These are phyloP conservation scores for Nothophaeocryptopus gaeumannii DNA, from an alignment of 2,329 filamentous ascomycete genomes.

Conservation along the genomic window DNA sequence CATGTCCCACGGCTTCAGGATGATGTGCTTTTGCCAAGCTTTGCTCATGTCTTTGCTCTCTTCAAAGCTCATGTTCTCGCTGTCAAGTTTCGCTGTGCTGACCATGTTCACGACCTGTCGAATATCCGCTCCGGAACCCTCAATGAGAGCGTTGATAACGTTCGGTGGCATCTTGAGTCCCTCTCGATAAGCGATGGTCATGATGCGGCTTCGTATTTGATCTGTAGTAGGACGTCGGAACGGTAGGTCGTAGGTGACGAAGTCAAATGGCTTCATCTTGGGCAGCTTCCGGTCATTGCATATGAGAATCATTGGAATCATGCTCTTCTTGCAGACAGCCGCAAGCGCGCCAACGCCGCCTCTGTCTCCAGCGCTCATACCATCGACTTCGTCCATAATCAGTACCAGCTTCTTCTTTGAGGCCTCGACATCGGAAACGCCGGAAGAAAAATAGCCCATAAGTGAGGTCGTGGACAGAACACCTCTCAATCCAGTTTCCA, in stretches of 20 bases:
- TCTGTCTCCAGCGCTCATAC: slow-evolving; percentile 95
- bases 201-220: slow-evolving; percentile 85
- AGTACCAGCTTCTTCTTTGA: slow-evolving; percentile 90
- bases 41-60: slow-evolving; percentile 92
- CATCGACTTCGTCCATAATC: slow-evolving; percentile 98
- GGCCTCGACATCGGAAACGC: slow-evolving; percentile 74
- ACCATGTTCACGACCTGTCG: slow-evolving; percentile 99
- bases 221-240: slow-evolving; percentile 89
- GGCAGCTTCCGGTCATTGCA: slow-evolving; percentile 91
- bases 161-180: slow-evolving; percentile 77
- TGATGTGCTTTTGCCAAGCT: slow-evolving; percentile 95
- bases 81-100: slow-evolving; percentile 86
- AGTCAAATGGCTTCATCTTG: slow-evolving; percentile 98
- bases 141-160: slow-evolving; percentile 89
- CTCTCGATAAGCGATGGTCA: slow-evolving; percentile 92
- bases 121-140: slow-evolving; percentile 93
- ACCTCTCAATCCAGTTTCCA: slow-evolving; percentile 83
- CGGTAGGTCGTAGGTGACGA: slow-evolving; percentile 75
- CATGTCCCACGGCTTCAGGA: slow-evolving; percentile 98
- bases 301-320: slow-evolving; percentile 92
- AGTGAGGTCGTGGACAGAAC: slow-evolving; percentile 92
- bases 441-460: slow-evolving; percentile 80
- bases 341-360: slow-evolving; percentile 93
- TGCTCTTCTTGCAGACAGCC: slow-evolving; percentile 90
- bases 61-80: slow-evolving; percentile 74